These are phyloP conservation scores for Claviceps monticola DNA, from an alignment of 2,329 filamentous ascomycete species.

Conservation along the genomic window DNA sequence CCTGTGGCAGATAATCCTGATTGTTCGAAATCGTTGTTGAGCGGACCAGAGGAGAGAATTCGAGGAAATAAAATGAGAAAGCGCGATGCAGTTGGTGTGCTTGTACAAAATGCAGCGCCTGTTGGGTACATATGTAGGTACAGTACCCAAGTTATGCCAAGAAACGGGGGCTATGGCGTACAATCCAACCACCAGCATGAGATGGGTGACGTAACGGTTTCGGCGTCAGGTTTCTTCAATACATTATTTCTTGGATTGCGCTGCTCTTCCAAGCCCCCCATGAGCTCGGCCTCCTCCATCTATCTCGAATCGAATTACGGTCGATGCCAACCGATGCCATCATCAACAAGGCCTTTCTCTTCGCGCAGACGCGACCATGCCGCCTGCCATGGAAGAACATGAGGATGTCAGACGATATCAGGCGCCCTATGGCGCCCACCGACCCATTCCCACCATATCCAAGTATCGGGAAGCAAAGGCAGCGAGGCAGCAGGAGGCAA, in stretches of 20 bases:
- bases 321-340: background rate
- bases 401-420: slow-evolving; percentile 25
- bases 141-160: background rate
- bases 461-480: slow-evolving; percentile 32
- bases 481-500: slow-evolving; percentile 26
- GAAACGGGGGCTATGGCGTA: slow-evolving; percentile 4
- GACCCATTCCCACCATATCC: slow-evolving; percentile 35
- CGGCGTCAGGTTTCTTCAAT: background rate
- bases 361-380: slow-evolving; percentile 15
- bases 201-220: background rate
- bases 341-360: background rate
- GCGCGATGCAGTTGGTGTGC: too few relatives aligned
- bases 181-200: background rate
- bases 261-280: background rate
- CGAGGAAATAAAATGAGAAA: too few relatives aligned
- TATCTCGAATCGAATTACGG: background rate
- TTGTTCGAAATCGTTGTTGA: too few relatives aligned
- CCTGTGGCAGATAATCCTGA: too few relatives aligned
- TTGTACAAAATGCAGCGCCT: too few relatives aligned
- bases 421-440: slow-evolving; percentile 26
- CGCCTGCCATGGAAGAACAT: slow-evolving; percentile 21
- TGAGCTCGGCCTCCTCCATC: background rate
- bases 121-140: too few relatives aligned
- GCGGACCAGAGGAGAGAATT: too few relatives aligned
- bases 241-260: background rate